phyloP scores from a whole-genome alignment of 2,329 filamentous ascomycete species.

The Exserohilum rostratum region DNA sequence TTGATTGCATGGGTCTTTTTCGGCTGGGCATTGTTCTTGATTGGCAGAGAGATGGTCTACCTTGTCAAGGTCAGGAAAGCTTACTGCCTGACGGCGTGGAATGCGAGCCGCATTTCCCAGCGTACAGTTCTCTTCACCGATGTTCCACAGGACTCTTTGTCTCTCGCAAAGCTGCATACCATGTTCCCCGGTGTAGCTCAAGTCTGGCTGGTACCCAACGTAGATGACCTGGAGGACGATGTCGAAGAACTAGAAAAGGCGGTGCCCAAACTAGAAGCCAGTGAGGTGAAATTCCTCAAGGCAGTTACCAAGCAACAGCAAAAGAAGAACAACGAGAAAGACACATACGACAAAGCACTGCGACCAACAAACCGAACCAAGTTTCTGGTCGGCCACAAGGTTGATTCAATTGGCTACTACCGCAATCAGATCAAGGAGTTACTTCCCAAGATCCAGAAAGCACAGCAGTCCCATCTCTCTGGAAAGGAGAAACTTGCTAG shows the following conservation, averaged over 20 bases:
- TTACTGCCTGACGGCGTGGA: conserved; percentile 52
- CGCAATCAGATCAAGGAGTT: conserved; percentile 75
- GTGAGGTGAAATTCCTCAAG: conserved; percentile 49
- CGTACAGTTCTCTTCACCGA: conserved; percentile 57
- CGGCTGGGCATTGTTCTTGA: conserved; percentile 51
- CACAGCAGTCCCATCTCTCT: conserved; percentile 69
- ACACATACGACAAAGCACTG: conserved; percentile 72
- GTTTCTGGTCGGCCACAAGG: conserved; percentile 50
- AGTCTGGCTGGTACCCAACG: conserved; percentile 56
- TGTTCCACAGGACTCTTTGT: conserved; percentile 49
- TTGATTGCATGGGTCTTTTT: conserved; percentile 53
- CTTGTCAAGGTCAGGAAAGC: conserved; percentile 56
- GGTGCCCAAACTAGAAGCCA: conserved; percentile 52
- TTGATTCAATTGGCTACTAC: conserved; percentile 83
- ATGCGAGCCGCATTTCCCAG: conserved; percentile 53
- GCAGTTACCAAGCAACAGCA: conserved; percentile 2
- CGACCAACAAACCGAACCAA: conserved; percentile 50
- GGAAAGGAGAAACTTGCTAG: conserved; percentile 71
- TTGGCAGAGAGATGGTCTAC: conserved; percentile 54
- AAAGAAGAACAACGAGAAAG: conserved; percentile 47
- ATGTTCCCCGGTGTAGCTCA: conserved; percentile 49
- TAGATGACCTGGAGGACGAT: conserved; percentile 51
- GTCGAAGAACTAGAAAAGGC: conserved; percentile 52
- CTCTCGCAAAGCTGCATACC: conserved; percentile 48
- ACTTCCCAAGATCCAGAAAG: conserved; percentile 70